Percentiles rank a stretch among this genome's conserved stretches.
Evolutionary conservation across 306 rosid genomes (phyloP).

Genomic region (Fagus crenata): DNA sequence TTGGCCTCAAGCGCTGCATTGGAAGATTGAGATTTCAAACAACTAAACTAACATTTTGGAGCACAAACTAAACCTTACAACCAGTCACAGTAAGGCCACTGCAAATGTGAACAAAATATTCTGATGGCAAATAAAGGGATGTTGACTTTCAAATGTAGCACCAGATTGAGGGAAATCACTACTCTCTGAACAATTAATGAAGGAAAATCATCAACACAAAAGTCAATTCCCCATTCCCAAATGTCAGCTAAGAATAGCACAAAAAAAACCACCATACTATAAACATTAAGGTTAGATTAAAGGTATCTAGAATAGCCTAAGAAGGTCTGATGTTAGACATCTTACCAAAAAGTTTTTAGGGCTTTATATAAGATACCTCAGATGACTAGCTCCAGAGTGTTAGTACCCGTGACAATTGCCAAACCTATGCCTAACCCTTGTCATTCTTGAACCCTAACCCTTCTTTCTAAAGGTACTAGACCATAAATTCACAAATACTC

Average conservation of each 20-base stretch:
- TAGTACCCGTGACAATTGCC: no score
- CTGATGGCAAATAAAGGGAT: neutral
- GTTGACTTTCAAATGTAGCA: neutral
- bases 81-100: neutral
- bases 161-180: neutral
- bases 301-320: no score
- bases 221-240: neutral
- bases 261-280: no score
- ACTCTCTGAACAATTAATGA: neutral
- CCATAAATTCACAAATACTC: no score
- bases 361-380: no score
- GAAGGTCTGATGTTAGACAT: no score
- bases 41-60: conserved; percentile 6
- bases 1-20: conserved; percentile 80
- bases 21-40: conserved; percentile 17
- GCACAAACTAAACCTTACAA: neutral
- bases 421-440: no score
- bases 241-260: neutral
- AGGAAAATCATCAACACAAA: neutral
- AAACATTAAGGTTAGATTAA: no score
- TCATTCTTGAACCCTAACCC: no score
- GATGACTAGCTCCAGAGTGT: no score
- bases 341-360: no score
- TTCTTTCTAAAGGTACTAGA: no score
- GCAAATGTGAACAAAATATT: neutral